These are phyloP conservation scores for Xanthoconium purpureum DNA, from an alignment of 768 basidiomycete species.

Conservation along the genomic window DNA sequence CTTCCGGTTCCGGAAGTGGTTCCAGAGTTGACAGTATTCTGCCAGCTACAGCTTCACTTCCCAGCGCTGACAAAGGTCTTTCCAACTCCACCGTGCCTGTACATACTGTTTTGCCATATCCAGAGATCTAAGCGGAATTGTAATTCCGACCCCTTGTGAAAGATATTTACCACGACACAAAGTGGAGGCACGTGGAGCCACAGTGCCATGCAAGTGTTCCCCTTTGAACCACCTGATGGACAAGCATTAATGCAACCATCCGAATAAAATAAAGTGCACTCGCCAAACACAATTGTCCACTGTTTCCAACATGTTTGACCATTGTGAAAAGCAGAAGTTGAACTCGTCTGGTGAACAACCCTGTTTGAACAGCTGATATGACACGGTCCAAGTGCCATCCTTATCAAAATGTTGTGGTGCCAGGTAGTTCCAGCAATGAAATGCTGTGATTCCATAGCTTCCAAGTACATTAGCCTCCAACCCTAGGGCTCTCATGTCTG, in stretches of 20 bases:
- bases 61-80: neutral
- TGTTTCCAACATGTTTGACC: neutral
- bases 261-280: neutral
- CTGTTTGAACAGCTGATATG: conserved; percentile 6
- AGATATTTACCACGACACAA: neutral
- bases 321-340: conserved; percentile 1
- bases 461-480: neutral
- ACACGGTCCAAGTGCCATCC: neutral
- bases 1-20: too few species aligned
- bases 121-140: neutral
- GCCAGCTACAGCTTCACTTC: neutral
- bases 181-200: conserved; percentile 2
- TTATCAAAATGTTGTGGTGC: neutral
- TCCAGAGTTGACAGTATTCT: too few species aligned
- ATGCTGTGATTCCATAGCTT: neutral
- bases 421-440: conserved; percentile 12
- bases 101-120: conserved; percentile 6
- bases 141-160: conserved; percentile 7
- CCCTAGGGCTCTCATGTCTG: neutral
- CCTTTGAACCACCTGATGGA: conserved; percentile 10
- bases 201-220: conserved; percentile 5
- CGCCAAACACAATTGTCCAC: conserved; percentile 2
- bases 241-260: neutral
- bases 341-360: neutral
- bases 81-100: conserved; percentile 5